These are phyloP conservation scores for Epipyxis sp. DNA, from an alignment of 108 stramenopile genomes.

Conservation along the genomic window DNA sequence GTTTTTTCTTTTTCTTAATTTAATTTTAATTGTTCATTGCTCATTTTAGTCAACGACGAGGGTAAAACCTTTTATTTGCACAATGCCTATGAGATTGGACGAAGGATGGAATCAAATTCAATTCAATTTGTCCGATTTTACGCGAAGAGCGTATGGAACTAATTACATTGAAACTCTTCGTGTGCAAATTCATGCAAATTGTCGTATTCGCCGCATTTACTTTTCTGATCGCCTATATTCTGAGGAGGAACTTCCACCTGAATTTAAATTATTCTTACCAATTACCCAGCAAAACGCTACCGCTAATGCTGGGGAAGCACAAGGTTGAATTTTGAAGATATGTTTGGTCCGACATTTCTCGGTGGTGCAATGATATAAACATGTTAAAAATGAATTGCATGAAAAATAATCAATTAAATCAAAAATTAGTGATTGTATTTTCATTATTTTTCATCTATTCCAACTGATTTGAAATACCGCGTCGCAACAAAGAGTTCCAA, in stretches of 20 bases:
- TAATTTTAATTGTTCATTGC: no score
- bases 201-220: conserved; percentile 82
- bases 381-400: no score
- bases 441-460: no score
- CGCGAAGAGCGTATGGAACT: conserved; percentile 84
- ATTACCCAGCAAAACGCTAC: conserved; percentile 51
- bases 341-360: no score
- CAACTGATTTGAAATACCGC: no score
- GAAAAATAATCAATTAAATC: no score
- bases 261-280: conserved; percentile 72
- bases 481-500: background rate
- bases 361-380: no score
- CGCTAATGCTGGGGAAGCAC: conserved; percentile 1
- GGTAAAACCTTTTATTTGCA: conserved; percentile 89
- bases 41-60: conserved; percentile 79
- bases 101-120: conserved; percentile 94
- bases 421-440: no score
- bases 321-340: no score
- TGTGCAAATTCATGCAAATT: conserved; percentile 88
- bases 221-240: conserved; percentile 81
- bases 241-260: conserved; percentile 83
- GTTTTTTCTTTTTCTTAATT: no score
- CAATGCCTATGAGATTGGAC: conserved; percentile 88
- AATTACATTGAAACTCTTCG: conserved; percentile 85
- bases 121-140: conserved; percentile 84